Conservation (phyloP, 371 early-diverging fungal genomes). For the Zopfochytrium polystomum region DNA sequence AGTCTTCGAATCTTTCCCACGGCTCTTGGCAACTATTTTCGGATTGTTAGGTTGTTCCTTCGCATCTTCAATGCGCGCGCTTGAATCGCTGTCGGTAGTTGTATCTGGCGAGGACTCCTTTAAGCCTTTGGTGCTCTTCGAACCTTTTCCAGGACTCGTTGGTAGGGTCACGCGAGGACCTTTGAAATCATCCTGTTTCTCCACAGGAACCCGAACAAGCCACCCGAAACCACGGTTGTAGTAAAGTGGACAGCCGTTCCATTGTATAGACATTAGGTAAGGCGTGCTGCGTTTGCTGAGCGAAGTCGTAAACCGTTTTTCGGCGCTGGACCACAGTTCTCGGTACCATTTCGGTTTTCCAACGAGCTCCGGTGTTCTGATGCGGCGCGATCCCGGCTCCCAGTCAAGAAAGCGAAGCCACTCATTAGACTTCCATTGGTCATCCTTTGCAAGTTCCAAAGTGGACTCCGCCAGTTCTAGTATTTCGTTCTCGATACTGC, state of each 20-base stretch:
- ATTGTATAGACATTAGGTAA: conserved; percentile 75
- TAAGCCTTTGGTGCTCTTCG: no score
- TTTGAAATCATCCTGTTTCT: conserved; percentile 20
- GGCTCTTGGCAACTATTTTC: no score
- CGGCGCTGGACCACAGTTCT: conserved; percentile 66
- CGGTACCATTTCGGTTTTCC: conserved; percentile 87
- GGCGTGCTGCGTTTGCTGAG: conserved; percentile 76
- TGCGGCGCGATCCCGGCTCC: conserved; percentile 46
- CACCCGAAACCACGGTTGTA: conserved; percentile 68
- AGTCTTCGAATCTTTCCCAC: no score
- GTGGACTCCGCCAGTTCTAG: conserved; percentile 68
- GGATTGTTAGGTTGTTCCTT: no score
- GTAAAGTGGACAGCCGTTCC: conserved; percentile 81
- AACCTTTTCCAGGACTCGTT: conserved; percentile 31
- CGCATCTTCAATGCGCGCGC: no score
- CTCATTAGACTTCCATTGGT: conserved; percentile 54
- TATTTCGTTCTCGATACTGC: conserved; percentile 61
- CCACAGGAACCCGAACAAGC: conserved; percentile 77
- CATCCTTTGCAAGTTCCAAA: conserved; percentile 37
- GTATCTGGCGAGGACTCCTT: no score
- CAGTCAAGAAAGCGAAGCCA: conserved; percentile 91
- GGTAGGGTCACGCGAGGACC: conserved; percentile 17
- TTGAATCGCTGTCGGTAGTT: no score
- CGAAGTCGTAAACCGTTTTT: conserved; percentile 59
- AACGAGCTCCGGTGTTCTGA: conserved; percentile 12